phyloP scores from a whole-genome alignment of 805 yeast genomes.

The Metschnikowia amazonensis region DNA sequence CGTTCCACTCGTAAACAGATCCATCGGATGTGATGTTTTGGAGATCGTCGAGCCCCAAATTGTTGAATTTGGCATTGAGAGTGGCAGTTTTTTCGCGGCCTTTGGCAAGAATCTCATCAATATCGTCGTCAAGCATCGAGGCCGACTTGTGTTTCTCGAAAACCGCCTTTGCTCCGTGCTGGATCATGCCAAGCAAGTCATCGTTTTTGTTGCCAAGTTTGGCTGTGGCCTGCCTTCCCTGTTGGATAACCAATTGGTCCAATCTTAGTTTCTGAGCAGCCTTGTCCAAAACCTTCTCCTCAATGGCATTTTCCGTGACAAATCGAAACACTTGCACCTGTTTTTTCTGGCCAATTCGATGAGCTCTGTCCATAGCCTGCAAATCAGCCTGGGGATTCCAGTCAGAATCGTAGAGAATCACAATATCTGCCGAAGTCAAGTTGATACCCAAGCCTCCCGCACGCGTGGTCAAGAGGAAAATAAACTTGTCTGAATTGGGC shows the following conservation, averaged over 20 bases:
- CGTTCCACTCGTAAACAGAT: conserved; percentile 96
- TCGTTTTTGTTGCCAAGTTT: conserved; percentile 66
- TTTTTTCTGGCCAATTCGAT: conserved; percentile 93
- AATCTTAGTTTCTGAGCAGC: conserved; percentile 91
- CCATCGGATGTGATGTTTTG: conserved; percentile 87
- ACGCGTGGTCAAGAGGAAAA: conserved; percentile 84
- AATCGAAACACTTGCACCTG: conserved; percentile 91
- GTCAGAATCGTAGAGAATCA: conserved; percentile 84
- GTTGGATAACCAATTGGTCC: conserved; percentile 95
- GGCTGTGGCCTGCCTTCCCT: conserved; percentile 47
- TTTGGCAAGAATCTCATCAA: conserved; percentile 72
- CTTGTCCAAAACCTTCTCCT: conserved; percentile 91
- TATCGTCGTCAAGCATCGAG: conserved; percentile 56
- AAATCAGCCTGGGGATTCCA: conserved; percentile 99
- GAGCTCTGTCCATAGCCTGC: conserved; percentile 98
- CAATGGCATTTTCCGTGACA: conserved; percentile 94
- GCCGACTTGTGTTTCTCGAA: conserved; percentile 49
- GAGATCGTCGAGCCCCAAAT: conserved; percentile 86
- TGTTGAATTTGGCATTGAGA: conserved; percentile 76
- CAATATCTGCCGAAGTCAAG: conserved; percentile 87
- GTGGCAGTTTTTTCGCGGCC: conserved; percentile 81
- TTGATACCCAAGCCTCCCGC: conserved; percentile 98
- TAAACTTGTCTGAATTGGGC: conserved; percentile 77
- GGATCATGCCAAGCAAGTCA: conserved; percentile 91
- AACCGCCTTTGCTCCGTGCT: conserved; percentile 90